phyloP scores from a whole-genome alignment of 2,329 filamentous ascomycete species.

The Trichoderma gracile region DNA sequence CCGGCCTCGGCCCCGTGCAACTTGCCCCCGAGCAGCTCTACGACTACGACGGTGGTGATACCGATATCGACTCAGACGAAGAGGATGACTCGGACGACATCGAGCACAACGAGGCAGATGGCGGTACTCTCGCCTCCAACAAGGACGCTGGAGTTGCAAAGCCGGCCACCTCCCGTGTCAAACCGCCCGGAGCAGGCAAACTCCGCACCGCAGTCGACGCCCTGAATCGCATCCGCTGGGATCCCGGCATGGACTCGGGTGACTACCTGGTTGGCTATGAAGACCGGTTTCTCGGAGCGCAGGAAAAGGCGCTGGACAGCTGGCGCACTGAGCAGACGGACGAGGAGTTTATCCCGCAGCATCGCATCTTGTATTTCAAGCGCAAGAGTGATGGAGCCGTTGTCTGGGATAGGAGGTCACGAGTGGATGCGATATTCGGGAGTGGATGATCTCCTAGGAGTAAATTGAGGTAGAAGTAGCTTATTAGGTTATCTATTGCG shows the following conservation, averaged over 20 bases:
- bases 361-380: slow-evolving; percentile 63
- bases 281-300: slow-evolving; percentile 58
- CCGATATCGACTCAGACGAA: slow-evolving; percentile 29
- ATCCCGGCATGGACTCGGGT: slow-evolving; percentile 51
- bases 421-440: slow-evolving; percentile 58
- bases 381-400: slow-evolving; percentile 50
- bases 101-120: slow-evolving; percentile 35
- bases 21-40: slow-evolving; percentile 54
- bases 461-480: neutral
- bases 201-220: slow-evolving; percentile 60
- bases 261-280: slow-evolving; percentile 63
- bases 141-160: neutral
- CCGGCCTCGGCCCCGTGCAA: slow-evolving; percentile 45
- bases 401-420: slow-evolving; percentile 59
- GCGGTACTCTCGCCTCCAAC: slow-evolving; percentile 33
- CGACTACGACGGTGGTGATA: slow-evolving; percentile 41
- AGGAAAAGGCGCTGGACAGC: slow-evolving; percentile 54
- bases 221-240: slow-evolving; percentile 61
- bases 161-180: slow-evolving; percentile 17
- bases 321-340: slow-evolving; percentile 65
- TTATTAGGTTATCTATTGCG: neutral
- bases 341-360: slow-evolving; percentile 67
- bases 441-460: slow-evolving; percentile 44
- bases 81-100: slow-evolving; percentile 33
- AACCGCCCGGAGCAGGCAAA: slow-evolving; percentile 44